Conservation (phyloP, 352 stramenopile species). For the Pilasporangium apinafurcum region DNA sequence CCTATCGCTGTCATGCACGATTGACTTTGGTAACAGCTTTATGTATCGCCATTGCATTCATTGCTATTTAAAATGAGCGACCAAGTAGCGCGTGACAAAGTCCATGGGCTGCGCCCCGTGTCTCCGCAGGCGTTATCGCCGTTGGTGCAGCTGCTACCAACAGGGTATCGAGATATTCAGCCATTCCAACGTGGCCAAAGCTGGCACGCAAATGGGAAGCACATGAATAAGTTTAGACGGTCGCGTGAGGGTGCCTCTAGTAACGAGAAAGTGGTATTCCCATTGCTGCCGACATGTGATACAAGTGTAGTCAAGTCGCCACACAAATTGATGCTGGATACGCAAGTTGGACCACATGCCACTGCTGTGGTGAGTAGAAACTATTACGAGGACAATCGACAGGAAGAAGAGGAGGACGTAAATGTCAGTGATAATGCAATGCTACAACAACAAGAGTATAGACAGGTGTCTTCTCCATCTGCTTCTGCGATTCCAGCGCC, state of each 20-base stretch:
- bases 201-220: slow-evolving; percentile 54
- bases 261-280: slow-evolving; percentile 39
- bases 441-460: background rate
- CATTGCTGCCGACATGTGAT: slow-evolving; percentile 13
- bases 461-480: slow-evolving; percentile 10
- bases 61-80: too few species aligned
- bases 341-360: background rate
- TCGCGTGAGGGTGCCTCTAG: slow-evolving; percentile 5
- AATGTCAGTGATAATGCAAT: background rate
- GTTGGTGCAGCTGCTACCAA: slow-evolving; percentile 52
- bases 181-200: slow-evolving; percentile 58
- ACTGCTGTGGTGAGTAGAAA: background rate
- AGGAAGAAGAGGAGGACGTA: slow-evolving; percentile 1
- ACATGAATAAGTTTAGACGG: slow-evolving; percentile 11
- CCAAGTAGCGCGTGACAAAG: slow-evolving; percentile 18
- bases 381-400: slow-evolving; percentile 6
- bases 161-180: slow-evolving; percentile 62
- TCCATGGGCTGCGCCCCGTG: slow-evolving; percentile 7
- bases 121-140: slow-evolving; percentile 25
- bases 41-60: too few species aligned
- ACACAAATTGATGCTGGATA: background rate
- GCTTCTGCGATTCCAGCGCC: slow-evolving; percentile 14
- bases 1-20: too few species aligned
- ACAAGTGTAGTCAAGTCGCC: background rate
- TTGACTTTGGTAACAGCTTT: too few species aligned